Percentiles rank a stretch among this genome's conserved stretches.
Conservation (phyloP, 495 filamentous ascomycete genomes). For the Darksidea phi region DNA sequence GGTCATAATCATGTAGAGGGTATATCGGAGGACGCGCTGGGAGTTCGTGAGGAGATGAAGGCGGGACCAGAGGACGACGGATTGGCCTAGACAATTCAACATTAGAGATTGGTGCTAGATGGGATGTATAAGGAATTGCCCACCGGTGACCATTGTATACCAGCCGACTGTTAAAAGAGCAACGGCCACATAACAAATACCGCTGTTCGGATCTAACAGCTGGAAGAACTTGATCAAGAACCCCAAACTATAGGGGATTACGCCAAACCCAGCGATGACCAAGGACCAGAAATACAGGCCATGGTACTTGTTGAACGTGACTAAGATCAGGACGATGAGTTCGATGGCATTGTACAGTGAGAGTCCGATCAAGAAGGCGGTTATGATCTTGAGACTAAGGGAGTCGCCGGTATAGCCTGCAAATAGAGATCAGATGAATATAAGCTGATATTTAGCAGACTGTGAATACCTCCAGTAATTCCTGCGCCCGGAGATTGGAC, state of each 20-base stretch:
- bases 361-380: constrained; percentile 41
- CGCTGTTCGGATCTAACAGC: constrained; percentile 36
- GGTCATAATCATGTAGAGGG: constrained; percentile 60
- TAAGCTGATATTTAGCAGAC: too few relatives aligned
- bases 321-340: constrained; percentile 44
- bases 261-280: constrained; percentile 49
- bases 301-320: constrained; percentile 43
- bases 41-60: constrained; percentile 60
- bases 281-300: constrained; percentile 51
- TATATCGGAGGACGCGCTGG: constrained; percentile 49
- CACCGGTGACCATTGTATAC: constrained; percentile 62
- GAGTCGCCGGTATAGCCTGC: constrained; percentile 24
- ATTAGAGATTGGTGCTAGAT: too few relatives aligned
- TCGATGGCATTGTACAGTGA: constrained; percentile 50
- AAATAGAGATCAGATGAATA: background rate
- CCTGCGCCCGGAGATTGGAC: constrained; percentile 17
- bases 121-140: background rate
- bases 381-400: constrained; percentile 18
- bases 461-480: constrained; percentile 24
- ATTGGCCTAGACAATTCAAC: constrained; percentile 43
- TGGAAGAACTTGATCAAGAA: constrained; percentile 63
- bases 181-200: constrained; percentile 44
- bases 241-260: constrained; percentile 58
- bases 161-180: constrained; percentile 57
- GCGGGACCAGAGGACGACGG: constrained; percentile 66